phyloP scores from a whole-genome alignment of 192 early-diverging fungal species.

The Coemansia sp. region DNA sequence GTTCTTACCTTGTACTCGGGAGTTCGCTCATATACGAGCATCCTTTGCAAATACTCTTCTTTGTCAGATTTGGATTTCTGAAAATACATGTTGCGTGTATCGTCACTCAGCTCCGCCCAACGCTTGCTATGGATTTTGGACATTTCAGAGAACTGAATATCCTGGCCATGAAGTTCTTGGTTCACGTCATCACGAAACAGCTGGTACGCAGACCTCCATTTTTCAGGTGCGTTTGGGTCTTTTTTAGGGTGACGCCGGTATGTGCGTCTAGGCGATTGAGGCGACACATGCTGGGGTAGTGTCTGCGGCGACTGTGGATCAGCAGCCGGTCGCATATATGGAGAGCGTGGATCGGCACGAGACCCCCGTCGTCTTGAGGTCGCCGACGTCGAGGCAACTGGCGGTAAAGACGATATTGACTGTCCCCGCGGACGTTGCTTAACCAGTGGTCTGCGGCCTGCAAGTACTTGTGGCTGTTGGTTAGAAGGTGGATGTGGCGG shows the following conservation, averaged over 20 bases:
- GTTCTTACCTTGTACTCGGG: constrained; percentile 32
- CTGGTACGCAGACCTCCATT: constrained; percentile 54
- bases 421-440: constrained; percentile 35
- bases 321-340: constrained; percentile 23
- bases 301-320: constrained; percentile 20
- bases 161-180: constrained; percentile 40
- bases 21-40: constrained; percentile 40
- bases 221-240: constrained; percentile 47
- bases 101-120: constrained; percentile 37
- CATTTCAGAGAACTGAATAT: constrained; percentile 51
- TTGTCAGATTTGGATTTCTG: constrained; percentile 38
- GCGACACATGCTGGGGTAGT: constrained; percentile 8
- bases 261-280: constrained; percentile 35
- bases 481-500: constrained; percentile 11
- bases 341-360: constrained; percentile 22
- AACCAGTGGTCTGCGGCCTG: constrained; percentile 8
- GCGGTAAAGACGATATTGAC: constrained; percentile 30
- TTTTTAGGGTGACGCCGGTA: constrained; percentile 52
- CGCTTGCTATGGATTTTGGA: constrained; percentile 51
- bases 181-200: constrained; percentile 53
- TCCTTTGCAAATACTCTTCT: constrained; percentile 36
- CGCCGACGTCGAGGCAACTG: constrained; percentile 8
- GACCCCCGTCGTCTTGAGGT: constrained; percentile 26
- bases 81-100: constrained; percentile 27
- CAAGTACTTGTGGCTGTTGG: constrained; percentile 11